Conservation (phyloP, 805 yeast genomes). For the Sugiyamaella marilandica region DNA sequence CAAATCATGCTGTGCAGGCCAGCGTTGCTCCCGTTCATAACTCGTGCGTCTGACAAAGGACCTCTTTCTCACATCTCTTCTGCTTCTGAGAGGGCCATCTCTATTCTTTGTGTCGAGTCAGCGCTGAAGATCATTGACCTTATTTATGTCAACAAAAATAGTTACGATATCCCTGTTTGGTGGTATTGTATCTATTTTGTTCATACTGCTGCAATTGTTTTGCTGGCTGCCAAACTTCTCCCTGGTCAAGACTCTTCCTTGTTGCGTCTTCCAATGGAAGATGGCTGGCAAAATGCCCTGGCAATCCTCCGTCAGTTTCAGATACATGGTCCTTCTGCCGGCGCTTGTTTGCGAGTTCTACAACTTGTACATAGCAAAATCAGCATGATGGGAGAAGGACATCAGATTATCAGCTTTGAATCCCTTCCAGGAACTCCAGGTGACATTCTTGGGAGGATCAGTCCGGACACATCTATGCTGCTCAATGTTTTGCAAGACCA, state of each 20-base stretch:
- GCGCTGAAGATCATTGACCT: slow-evolving; percentile 14
- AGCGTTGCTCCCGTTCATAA: slow-evolving; percentile 6
- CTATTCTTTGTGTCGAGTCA: slow-evolving; percentile 12
- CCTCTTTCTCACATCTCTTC: neutral
- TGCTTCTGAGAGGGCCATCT: slow-evolving; percentile 2
- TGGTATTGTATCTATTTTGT: slow-evolving; percentile 26
- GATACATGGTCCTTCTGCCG: slow-evolving; percentile 4
- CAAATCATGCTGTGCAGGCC: slow-evolving; percentile 15
- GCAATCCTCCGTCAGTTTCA: slow-evolving; percentile 5
- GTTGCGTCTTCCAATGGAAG: slow-evolving; percentile 2
- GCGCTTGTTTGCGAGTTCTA: slow-evolving; percentile 1
- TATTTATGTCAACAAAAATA: slow-evolving; percentile 8
- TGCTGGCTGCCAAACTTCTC: slow-evolving; percentile 24
- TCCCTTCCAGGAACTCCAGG: slow-evolving; percentile 1
- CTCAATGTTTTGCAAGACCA: neutral
- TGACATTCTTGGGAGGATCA: neutral
- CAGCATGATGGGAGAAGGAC: neutral
- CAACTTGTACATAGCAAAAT: slow-evolving; percentile 3
- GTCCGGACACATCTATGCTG: slow-evolving; percentile 1
- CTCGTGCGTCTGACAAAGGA: neutral
- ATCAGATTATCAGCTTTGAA: neutral
- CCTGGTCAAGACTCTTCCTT: slow-evolving; percentile 12
- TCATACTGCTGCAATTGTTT: slow-evolving; percentile 25
- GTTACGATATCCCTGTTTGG: slow-evolving; percentile 19
- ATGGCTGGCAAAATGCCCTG: slow-evolving; percentile 9